A percentile compares a stretch with the other conserved stretches of the same genome.
Evolutionary conservation across 1,284 basidiomycete species (phyloP).

Genomic region (Lentinula novae-zelandiae): DNA sequence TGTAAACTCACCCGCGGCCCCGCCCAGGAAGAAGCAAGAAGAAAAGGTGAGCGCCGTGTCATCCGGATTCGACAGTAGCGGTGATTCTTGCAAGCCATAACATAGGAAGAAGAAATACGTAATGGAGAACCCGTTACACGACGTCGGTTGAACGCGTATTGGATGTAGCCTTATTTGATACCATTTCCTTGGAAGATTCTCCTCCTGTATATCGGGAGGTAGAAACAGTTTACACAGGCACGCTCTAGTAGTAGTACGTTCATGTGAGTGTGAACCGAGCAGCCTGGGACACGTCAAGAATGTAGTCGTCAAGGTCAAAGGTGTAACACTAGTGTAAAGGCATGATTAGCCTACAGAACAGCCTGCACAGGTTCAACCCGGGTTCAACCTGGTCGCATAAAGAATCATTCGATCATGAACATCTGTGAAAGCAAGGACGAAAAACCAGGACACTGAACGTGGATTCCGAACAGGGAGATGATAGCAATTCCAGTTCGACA

Average conservation of each 20-base stretch:
- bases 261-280: no score
- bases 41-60: background rate
- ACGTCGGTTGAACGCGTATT: background rate
- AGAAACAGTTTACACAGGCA: background rate
- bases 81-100: background rate
- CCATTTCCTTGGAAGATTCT: background rate
- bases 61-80: background rate
- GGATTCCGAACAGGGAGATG: background rate
- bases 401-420: no score
- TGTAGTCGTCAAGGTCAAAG: no score
- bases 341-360: no score
- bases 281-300: no score
- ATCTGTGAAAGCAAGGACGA: no score
- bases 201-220: background rate
- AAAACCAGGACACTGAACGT: no score
- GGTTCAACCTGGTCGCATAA: no score
- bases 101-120: background rate
- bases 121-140: background rate
- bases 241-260: no score
- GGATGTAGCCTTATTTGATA: background rate
- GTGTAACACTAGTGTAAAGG: no score
- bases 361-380: no score
- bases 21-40: background rate
- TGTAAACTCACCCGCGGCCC: background rate
- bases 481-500: background rate